Conservation (phyloP, 257 asterid species). For the Primulina huaijiensis region DNA sequence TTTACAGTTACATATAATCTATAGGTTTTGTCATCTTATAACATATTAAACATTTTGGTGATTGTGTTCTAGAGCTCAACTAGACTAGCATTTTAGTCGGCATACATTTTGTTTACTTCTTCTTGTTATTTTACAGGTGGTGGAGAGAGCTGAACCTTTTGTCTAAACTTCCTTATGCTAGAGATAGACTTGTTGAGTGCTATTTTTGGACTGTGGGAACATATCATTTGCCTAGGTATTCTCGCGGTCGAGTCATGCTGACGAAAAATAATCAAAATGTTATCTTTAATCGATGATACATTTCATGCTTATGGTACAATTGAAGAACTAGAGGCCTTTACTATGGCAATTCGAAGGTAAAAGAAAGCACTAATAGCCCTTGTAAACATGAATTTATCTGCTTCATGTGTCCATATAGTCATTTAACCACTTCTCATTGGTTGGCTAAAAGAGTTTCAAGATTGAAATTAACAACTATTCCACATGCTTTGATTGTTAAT, state of each 20-base stretch:
- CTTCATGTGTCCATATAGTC: too few relatives aligned
- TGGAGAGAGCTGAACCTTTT: slow-evolving; percentile 20
- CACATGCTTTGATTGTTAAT: too few relatives aligned
- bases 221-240: slow-evolving; percentile 22
- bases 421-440: too few relatives aligned
- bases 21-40: too few relatives aligned
- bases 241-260: slow-evolving; percentile 21
- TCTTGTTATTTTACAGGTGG: slow-evolving; percentile 19
- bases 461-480: too few relatives aligned
- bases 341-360: slow-evolving; percentile 18
- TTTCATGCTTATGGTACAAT: slow-evolving; percentile 27
- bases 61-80: too few relatives aligned
- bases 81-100: too few relatives aligned
- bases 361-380: background rate
- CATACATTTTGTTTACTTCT: too few relatives aligned
- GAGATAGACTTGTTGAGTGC: slow-evolving; percentile 29
- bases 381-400: background rate
- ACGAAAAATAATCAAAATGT: slow-evolving; percentile 14
- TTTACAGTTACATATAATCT: too few relatives aligned
- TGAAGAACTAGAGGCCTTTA: slow-evolving; percentile 19
- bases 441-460: too few relatives aligned
- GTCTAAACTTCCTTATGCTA: slow-evolving; percentile 23
- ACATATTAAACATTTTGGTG: too few relatives aligned
- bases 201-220: slow-evolving; percentile 27
- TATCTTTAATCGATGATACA: slow-evolving; percentile 26